Conservation (phyloP, 192 early-diverging fungal genomes). For the Backusella westeae region DNA sequence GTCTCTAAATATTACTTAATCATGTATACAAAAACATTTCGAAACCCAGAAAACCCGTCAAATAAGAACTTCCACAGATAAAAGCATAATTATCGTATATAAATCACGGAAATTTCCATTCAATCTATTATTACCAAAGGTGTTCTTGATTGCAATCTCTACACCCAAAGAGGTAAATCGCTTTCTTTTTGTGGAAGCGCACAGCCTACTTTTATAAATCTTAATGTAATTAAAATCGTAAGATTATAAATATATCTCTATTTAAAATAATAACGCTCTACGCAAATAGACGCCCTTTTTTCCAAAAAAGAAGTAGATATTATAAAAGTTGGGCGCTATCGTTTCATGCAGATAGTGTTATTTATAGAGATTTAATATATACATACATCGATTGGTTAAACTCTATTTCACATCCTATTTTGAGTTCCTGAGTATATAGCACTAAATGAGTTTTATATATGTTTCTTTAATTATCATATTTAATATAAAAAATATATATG, state of each 20-base stretch:
- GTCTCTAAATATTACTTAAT: not conserved
- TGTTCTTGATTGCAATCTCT: not conserved
- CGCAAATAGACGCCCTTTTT: no score
- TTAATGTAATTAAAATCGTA: not conserved
- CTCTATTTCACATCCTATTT: no score
- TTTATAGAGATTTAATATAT: no score
- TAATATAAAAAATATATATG: no score
- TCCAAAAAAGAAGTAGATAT: no score
- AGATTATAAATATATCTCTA: not conserved
- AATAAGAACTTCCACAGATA: not conserved
- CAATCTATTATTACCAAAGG: not conserved
- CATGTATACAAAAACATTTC: not conserved
- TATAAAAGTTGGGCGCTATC: no score
- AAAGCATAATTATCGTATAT: not conserved
- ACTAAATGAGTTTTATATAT: no score
- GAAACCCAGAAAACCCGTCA: not conserved
- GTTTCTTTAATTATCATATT: no score
- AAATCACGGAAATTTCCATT: not conserved
- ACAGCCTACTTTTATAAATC: conserved; percentile 1
- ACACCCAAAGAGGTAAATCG: not conserved
- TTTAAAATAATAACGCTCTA: no score
- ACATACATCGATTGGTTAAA: no score
- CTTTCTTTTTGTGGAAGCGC: not conserved
- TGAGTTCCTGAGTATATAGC: no score
- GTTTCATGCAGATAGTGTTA: no score